phyloP scores from a whole-genome alignment of 306 rosid species.

The Acacia melanoxylon region DNA sequence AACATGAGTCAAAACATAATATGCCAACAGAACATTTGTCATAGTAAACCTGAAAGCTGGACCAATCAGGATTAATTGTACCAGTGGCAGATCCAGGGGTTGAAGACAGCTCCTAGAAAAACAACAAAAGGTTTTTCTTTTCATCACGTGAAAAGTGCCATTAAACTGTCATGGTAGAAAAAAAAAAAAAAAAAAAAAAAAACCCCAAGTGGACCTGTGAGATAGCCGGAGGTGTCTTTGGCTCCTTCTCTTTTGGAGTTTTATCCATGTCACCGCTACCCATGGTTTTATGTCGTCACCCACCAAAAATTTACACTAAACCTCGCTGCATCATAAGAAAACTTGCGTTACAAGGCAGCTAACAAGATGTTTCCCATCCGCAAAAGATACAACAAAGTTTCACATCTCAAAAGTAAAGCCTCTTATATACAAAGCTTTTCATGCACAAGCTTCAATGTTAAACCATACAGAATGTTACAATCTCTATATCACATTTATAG shows the following conservation, averaged over 20 bases:
- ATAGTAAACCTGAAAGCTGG: slow-evolving; percentile 81
- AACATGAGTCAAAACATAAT: slow-evolving; percentile 28
- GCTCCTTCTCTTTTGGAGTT: slow-evolving; percentile 72
- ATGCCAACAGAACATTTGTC: slow-evolving; percentile 27
- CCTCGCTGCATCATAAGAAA: slow-evolving; percentile 55
- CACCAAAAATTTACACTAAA: slow-evolving; percentile 39
- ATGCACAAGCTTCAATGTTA: slow-evolving; percentile 19
- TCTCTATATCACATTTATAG: background rate
- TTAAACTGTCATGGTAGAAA: slow-evolving; percentile 13
- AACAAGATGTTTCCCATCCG: slow-evolving; percentile 16
- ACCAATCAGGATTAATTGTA: slow-evolving; percentile 88
- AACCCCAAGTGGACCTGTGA: slow-evolving; percentile 64
- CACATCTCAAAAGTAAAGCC: slow-evolving; percentile 4
- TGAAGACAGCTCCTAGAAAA: slow-evolving; percentile 80
- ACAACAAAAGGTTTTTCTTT: slow-evolving; percentile 15
- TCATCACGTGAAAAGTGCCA: slow-evolving; percentile 2
- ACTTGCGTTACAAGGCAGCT: slow-evolving; percentile 37
- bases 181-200: slow-evolving; percentile 26
- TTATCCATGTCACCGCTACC: slow-evolving; percentile 87
- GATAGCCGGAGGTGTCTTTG: slow-evolving; percentile 65
- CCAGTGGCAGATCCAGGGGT: slow-evolving; percentile 63
- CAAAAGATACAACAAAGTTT: background rate
- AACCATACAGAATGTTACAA: slow-evolving; percentile 21
- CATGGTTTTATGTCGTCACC: slow-evolving; percentile 49
- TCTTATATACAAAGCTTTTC: slow-evolving; percentile 17